A percentile compares a stretch with the other conserved stretches of the same genome.
Conservation (phyloP, 306 rosid genomes). For the Ceratonia siliqua region DNA sequence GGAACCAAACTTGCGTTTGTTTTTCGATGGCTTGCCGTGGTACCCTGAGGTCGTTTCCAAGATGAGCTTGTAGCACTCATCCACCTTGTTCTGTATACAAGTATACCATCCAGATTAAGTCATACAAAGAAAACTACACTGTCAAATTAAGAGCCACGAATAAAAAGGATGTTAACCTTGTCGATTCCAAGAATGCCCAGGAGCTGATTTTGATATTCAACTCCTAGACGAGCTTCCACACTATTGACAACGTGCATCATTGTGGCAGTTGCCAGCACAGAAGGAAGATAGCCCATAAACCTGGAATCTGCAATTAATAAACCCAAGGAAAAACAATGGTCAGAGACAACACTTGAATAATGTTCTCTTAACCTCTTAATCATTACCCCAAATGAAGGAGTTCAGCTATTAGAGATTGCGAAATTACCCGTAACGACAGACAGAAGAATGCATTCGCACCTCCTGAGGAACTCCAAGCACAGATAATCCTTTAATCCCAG, state of each 20-base stretch:
- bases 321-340: neutral
- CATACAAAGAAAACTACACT: too few species aligned
- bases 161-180: constrained; percentile 47
- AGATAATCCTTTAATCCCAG: constrained; percentile 68
- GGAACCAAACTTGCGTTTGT: constrained; percentile 63
- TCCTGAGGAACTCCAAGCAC: constrained; percentile 60
- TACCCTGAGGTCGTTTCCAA: constrained; percentile 41
- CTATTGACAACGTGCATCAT: constrained; percentile 67
- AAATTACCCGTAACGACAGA: constrained; percentile 59
- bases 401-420: too few species aligned
- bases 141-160: too few species aligned
- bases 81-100: constrained; percentile 57
- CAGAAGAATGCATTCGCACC: constrained; percentile 61
- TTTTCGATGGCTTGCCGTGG: constrained; percentile 35
- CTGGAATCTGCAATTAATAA: constrained; percentile 61
- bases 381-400: neutral
- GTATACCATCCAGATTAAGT: too few species aligned
- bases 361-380: neutral
- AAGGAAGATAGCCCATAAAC: constrained; percentile 69
- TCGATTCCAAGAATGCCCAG: constrained; percentile 66
- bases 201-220: constrained; percentile 60
- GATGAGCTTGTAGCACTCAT: constrained; percentile 60
- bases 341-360: neutral
- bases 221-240: constrained; percentile 60
- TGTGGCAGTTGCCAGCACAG: constrained; percentile 75